A percentile compares a stretch with the other conserved stretches of the same genome.
Conservation (phyloP, 805 yeast species). For the Candida pini region DNA sequence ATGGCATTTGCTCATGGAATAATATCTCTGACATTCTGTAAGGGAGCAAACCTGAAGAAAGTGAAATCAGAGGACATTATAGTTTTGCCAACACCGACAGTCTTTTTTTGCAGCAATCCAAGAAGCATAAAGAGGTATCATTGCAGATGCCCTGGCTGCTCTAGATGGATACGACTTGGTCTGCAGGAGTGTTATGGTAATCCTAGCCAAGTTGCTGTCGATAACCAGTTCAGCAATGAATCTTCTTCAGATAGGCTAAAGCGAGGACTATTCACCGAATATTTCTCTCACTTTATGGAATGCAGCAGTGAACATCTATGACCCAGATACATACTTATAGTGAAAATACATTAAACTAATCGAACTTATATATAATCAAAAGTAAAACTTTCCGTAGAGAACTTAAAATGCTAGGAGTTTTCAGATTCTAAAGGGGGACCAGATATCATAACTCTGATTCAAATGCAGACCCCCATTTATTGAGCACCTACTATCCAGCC, state of each 20-base stretch:
- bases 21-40: constrained; percentile 1
- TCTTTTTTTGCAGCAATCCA: constrained; percentile 10
- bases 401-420: too few relatives aligned
- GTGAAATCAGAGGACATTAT: constrained; percentile 4
- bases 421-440: too few relatives aligned
- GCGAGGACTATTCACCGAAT: constrained; percentile 19
- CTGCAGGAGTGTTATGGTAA: constrained; percentile 5
- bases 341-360: too few relatives aligned
- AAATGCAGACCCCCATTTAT: constrained; percentile 5
- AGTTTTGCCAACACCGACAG: constrained; percentile 15
- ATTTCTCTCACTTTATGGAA: constrained; percentile 17
- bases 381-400: too few relatives aligned
- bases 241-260: background rate
- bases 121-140: constrained; percentile 16
- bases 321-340: too few relatives aligned
- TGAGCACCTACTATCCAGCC: constrained; percentile 32
- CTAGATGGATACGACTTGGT: constrained; percentile 18
- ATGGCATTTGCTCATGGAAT: constrained; percentile 23
- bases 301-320: too few relatives aligned
- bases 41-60: background rate
- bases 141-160: constrained; percentile 20
- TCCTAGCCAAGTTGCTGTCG: background rate
- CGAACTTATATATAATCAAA: too few relatives aligned
- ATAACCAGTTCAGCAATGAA: background rate
- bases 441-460: too few relatives aligned